Percentiles rank a stretch among this genome's conserved stretches.
Conservation (phyloP, 2,329 filamentous ascomycete species). For the Pyrenochaeta sp. region DNA sequence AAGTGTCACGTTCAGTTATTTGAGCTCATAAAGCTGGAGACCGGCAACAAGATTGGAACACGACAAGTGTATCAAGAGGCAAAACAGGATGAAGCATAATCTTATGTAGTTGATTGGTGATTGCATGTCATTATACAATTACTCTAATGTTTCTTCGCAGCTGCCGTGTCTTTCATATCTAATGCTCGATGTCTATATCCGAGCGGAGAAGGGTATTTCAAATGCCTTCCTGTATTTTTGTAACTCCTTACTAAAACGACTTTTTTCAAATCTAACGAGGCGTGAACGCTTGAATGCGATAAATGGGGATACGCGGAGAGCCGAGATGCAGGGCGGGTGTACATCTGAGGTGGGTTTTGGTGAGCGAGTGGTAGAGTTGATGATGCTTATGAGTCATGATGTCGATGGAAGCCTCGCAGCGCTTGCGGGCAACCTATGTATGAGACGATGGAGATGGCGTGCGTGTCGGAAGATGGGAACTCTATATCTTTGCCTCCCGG, state of each 20-base stretch:
- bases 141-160: background rate
- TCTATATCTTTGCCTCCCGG: slow-evolving; percentile 43
- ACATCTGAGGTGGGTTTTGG: background rate
- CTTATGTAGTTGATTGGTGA: background rate
- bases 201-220: slow-evolving; percentile 7
- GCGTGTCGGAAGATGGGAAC: background rate
- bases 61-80: too few relatives aligned
- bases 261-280: background rate
- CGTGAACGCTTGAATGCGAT: slow-evolving; percentile 1
- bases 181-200: background rate
- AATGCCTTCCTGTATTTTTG: slow-evolving; percentile 2
- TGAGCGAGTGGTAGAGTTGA: background rate
- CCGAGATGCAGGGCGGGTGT: background rate
- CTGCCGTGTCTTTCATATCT: slow-evolving; percentile 10
- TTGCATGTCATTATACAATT: background rate
- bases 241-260: slow-evolving; percentile 8
- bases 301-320: background rate
- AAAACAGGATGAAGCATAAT: too few relatives aligned
- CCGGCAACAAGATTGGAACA: too few relatives aligned
- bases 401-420: background rate
- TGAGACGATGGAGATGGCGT: background rate
- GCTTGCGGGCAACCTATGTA: background rate
- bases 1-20: too few relatives aligned
- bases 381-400: background rate
- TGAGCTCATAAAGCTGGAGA: too few relatives aligned